Conservation (phyloP, 805 yeast species). For the Candida mattraensis region DNA sequence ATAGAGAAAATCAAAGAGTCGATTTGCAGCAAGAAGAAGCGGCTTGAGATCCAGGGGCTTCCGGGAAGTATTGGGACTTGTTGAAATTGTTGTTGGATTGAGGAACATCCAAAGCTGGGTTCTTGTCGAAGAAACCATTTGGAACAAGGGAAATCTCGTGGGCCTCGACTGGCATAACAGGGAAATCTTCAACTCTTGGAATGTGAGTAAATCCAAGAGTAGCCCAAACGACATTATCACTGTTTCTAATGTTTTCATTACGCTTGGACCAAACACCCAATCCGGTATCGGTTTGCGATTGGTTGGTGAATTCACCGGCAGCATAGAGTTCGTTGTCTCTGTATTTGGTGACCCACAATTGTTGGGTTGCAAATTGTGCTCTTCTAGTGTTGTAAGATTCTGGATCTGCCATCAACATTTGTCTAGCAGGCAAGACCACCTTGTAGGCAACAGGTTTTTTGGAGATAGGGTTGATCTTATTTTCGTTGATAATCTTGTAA, state of each 20-base stretch:
- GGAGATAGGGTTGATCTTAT: conserved; percentile 65
- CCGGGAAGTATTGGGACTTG: conserved; percentile 50
- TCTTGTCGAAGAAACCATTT: conserved; percentile 69
- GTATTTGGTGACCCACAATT: conserved; percentile 80
- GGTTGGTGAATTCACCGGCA: conserved; percentile 87
- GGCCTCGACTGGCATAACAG: conserved; percentile 85
- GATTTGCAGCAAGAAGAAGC: conserved; percentile 34
- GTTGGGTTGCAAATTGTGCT: conserved; percentile 75
- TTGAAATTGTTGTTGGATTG: conserved; percentile 67
- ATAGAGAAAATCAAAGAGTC: conserved; percentile 27
- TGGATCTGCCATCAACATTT: conserved; percentile 67
- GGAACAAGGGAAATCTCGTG: conserved; percentile 69
- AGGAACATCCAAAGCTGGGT: conserved; percentile 79
- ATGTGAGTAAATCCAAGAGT: conserved; percentile 80
- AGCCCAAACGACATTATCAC: conserved; percentile 78
- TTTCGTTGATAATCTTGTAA: conserved; percentile 73
- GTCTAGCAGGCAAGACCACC: conserved; percentile 70
- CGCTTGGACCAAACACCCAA: conserved; percentile 71
- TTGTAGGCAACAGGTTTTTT: conserved; percentile 76
- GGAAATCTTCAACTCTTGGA: conserved; percentile 85
- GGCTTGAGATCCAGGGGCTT: conserved; percentile 18
- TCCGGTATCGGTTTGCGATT: conserved; percentile 70
- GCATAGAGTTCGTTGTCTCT: conserved; percentile 70
- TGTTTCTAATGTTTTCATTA: conserved; percentile 65
- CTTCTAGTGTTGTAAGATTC: conserved; percentile 66